These are phyloP conservation scores for Calonectria leucothoes DNA, from an alignment of 2,329 filamentous ascomycete genomes.

Conservation along the genomic window DNA sequence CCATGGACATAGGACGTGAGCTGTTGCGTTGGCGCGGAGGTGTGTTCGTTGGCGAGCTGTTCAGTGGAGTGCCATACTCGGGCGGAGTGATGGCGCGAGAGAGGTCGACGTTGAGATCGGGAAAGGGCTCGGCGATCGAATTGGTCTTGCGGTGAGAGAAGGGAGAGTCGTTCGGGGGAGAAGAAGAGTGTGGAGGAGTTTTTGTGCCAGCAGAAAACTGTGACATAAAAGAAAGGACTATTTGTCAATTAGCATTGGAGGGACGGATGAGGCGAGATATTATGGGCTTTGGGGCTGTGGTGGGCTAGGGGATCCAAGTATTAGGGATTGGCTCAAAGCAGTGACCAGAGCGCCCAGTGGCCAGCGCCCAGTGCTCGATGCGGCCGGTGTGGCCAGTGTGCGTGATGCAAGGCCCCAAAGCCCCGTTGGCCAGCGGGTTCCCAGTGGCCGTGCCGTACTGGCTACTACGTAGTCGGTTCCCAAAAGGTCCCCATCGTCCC, in stretches of 20 bases:
- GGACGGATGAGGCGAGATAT: conserved; percentile 40
- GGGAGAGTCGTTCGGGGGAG: conserved; percentile 53
- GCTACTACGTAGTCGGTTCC: neutral
- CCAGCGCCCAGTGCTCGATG: conserved; percentile 11
- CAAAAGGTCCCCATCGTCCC: conserved; percentile 14
- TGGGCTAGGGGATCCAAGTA: conserved; percentile 21
- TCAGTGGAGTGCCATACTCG: conserved; percentile 57
- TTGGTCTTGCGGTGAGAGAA: conserved; percentile 45
- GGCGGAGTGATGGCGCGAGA: conserved; percentile 54
- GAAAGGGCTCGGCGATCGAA: conserved; percentile 47
- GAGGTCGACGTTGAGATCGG: conserved; percentile 50
- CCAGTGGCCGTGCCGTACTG: conserved; percentile 12
- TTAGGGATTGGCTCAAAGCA: conserved; percentile 20
- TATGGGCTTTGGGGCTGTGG: conserved; percentile 33
- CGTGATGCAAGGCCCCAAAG: conserved; percentile 5
- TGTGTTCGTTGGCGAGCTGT: conserved; percentile 56
- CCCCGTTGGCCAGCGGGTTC: conserved; percentile 11
- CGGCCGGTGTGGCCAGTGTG: conserved; percentile 9
- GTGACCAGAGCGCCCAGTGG: conserved; percentile 6
- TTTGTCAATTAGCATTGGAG: conserved; percentile 37
- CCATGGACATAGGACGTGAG: conserved; percentile 85
- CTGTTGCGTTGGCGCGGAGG: conserved; percentile 59
- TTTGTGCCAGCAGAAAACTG: conserved; percentile 72
- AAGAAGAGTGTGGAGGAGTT: conserved; percentile 57
- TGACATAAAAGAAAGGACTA: conserved; percentile 92